Base-by-base conservation (phyloP, 306 rosid genomes). In the Arachis stenosperma region DNA sequence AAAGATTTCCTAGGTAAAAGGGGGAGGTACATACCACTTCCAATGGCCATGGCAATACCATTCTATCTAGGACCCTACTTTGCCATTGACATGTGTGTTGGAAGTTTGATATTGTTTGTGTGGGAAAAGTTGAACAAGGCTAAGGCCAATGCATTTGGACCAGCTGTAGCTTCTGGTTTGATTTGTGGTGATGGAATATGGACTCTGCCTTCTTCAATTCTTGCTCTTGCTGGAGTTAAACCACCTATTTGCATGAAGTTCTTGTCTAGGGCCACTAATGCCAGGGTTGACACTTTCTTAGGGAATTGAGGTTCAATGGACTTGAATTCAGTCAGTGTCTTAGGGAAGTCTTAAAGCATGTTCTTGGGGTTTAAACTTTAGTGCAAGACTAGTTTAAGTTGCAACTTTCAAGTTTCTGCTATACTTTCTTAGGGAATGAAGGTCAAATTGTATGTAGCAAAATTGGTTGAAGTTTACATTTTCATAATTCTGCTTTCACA, bases 31-130 rank as follows among this genome's bases (percentile, higher is more conserved):
- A 50, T 85, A 57, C 88, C 88, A 46, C 84, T 82, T 46, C 88
- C 88, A 64, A 85, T 82, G 86, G 86, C 88, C 7, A 85, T 82
- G 86, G 88, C 88, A 8, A 82, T 85, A 63, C 88, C 88, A 57
- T 85, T 85, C 78, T 85, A 85, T 33, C 2, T 85, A 66, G 89
- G 89, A 6, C 58, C 86, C 58, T 82, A 82, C 51, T 85, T 82
- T 69, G 86, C 89, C 76, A 79, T 85, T 73, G 86, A 82, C 75
- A 85, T 85, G 89, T 82, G 84, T 65, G 75, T 85, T 69, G 89
- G 89, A 79, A 85, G 89, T 71, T 5, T 85, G 58, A 73, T 85
- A 52, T 70, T 85, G 22, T 85, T 68, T 46, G 70, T 82, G 36
- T 82, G 89, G 89, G 82, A 79, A 13, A 85, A 71, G 67, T 7